Percentiles rank a stretch among this genome's conserved stretches.
phyloP scores from a whole-genome alignment of 345 rosid genomes.

The Populus nigra region DNA sequence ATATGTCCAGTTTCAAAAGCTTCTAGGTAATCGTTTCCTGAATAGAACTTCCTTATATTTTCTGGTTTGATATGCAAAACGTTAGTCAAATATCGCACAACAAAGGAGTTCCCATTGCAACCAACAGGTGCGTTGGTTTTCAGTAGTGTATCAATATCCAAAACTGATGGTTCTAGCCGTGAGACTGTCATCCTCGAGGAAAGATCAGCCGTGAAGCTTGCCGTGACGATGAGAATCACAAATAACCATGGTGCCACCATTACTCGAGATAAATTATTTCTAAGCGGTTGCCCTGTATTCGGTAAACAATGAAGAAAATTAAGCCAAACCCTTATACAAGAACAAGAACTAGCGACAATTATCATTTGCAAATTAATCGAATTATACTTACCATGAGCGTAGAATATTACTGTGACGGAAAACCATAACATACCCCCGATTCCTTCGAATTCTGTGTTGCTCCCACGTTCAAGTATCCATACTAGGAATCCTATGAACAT shows the following conservation, averaged over 20 bases:
- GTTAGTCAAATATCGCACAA: slow-evolving; percentile 16
- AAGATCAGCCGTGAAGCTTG: slow-evolving; percentile 13
- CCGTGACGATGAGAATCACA: slow-evolving; percentile 15
- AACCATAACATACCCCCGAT: neutral
- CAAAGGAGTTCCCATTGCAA: slow-evolving; percentile 29
- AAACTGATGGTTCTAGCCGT: neutral
- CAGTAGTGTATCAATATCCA: slow-evolving; percentile 15
- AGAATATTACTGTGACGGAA: neutral
- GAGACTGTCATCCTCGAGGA: slow-evolving; percentile 21
- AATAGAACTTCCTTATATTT: slow-evolving; percentile 17
- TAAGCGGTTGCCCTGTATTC: slow-evolving; percentile 14
- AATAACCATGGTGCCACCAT: slow-evolving; percentile 23
- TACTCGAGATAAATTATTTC: slow-evolving; percentile 12
- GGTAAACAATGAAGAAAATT: neutral
- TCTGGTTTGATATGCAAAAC: slow-evolving; percentile 17
- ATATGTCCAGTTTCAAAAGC: slow-evolving; percentile 26
- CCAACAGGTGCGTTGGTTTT: slow-evolving; percentile 18
- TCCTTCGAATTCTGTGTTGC: neutral
- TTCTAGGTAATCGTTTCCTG: slow-evolving; percentile 16
- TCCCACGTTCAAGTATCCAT: slow-evolving; percentile 8
- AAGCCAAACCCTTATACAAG: neutral
- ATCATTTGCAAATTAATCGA: neutral
- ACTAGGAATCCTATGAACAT: slow-evolving; percentile 23
- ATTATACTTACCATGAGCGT: neutral
- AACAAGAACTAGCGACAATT: neutral